Base-by-base conservation (phyloP, 257 asterid species). In the Forsythia viridissima region DNA sequence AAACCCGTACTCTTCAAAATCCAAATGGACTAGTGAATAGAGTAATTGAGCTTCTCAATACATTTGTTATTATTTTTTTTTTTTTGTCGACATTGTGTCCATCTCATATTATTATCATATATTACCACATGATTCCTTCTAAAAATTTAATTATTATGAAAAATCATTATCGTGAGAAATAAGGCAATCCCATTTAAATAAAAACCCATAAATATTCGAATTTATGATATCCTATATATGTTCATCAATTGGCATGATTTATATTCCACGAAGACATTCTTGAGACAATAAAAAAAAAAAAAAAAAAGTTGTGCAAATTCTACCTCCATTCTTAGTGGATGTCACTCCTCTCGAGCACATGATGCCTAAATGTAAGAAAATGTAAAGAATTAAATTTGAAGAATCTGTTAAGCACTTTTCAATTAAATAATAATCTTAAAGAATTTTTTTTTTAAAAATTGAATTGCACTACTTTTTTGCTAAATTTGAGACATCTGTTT, bases 351-450 rank as follows among this genome's bases (percentile, higher is more conserved):
- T 7, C 30, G 34, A 52, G 79, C 76, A 74, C 83, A 80, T 36
- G 76, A 80, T 80, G 70, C 84, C 80, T 9, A 44, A 44, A 21
- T 59, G 24, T 8, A 71, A 51, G 72, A 69, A 68, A 80, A 69
- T 52, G 16, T 68, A 39, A 38, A 66, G 65, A 71, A 71, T 11
- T 16, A 74, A 52, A 66, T 63, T 10, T 74, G 34, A 73, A 74
- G 77, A 68, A 73, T 65, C 24, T 55, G 73, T 57, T 41, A 1
- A 7, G 46, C 42, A 39, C n/a, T 21, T 21, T 55, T 8, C 67
- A 20, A 59, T 12, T 59, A 12, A 51, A 51, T 51, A 18, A 18
- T 30, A 30, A 30, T 30, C 34, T 30, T 30, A 24, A 24, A n/a
- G n/a, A 24, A 24, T 24, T 0, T 30, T 30, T 30, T 30, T 57